Base-by-base conservation (phyloP, 805 yeast genomes). In the Hanseniaspora jakobsenii region DNA sequence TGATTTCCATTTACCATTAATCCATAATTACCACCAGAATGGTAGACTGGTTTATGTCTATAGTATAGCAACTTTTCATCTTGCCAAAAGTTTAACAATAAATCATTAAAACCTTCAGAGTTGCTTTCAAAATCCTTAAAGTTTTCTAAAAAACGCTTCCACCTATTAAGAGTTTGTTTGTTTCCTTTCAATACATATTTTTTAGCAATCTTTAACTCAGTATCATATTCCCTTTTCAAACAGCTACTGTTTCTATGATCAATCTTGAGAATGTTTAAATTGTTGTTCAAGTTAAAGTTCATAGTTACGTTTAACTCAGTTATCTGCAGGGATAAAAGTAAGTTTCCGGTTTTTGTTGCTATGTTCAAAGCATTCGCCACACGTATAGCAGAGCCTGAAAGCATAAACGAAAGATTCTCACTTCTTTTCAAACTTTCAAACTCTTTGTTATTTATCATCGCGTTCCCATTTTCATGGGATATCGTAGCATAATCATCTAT, bases 341-440 rank as follows among this genome's bases (percentile, higher is more conserved):
- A 74, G 52, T 79, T 72, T 8, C 86, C 69, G 48, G 81, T 75
- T 16, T 75, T 72, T 35, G 81, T 83, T 65, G 84, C 73, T 53
- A 85, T 72, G 3, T 84, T 84, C 74, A 81, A 76, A 58, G 81
- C 91, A 57, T 84, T 94, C 3, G 94, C 91, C 32, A 87, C 63
- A 47, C 96, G 67, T 2, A 84, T 80, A 0, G 93, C 87, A 2
- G 83, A 76, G 2, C 96, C 95, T 38, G 84, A 77, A 49, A 85
- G 71, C 91, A 86, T 81, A 89, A 94, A 87, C 0, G 94, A 81
- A 86, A 85, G 81, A 31, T 94, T 69, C 58, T 84, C 87, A 50
- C 87, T 78, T 54, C 95, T 66, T 52, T 93, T 69, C 73, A 86
- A 76, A 1, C 94, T 93, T 24, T 84, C 83, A 36, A 83, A 63